Evolutionary conservation across 441 rosid species (phyloP), one percentile per base, ranked within the genome.

Genomic region (Capsella rubella): DNA sequence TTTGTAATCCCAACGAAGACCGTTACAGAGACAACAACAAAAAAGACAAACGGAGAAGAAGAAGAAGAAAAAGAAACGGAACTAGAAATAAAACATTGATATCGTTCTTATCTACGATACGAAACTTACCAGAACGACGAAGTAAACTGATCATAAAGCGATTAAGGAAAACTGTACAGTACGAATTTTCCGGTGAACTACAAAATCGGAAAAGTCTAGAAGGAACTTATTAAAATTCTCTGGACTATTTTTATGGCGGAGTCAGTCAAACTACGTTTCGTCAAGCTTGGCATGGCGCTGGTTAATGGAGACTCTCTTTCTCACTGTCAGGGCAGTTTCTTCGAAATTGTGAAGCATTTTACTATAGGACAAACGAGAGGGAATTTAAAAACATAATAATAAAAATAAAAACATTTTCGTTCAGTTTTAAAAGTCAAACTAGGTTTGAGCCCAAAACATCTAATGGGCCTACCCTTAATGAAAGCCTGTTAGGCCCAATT

Each of bases 201-300:
- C 2, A 42, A 42, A 13, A 42, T 34, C 5, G 37, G 37, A 34
- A 6, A 21, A 21, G 25, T 21, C 25, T 21, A 2, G 25, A 21
- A 21, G 18, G 49, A 52, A 59, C 14, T 21, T 40, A 8, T 1
- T 9, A 37, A 37, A 42, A 29, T 27, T 4, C 18, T 61, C 43
- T 27, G 34, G 12, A 32, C 15, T 0, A 21, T 18, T 6, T 13
- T 21, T 50, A 34, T 42, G 0, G 8, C 4, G 8, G 8, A 75
- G 56, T 53, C 53, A 51, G 25, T 21, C 25, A 34, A 40, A 39
- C 10, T 8, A 51, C 42, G 58, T 55, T 16, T 4, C 37, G 73
- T 69, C 75, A 69, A 64, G 42, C 9, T 61, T 69, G 55, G 66
- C 34, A 63, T 47, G 75, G 58, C 76, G 76, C 31, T 57, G 67